phyloP scores from a whole-genome alignment of 208 protist species.

The Naegleria gruberi region DNA sequence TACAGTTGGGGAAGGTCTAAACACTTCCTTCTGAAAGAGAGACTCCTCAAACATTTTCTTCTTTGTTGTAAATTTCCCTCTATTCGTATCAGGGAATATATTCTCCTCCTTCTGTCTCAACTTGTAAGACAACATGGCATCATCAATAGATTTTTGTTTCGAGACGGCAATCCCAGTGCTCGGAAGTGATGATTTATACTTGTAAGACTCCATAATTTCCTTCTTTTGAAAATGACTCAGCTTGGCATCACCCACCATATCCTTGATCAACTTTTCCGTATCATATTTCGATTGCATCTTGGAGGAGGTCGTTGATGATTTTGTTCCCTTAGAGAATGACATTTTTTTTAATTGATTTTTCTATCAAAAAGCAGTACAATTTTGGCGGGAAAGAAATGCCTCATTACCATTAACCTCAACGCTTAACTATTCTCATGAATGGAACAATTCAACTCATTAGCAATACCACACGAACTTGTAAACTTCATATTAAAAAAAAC shows the following conservation, averaged over 20 bases:
- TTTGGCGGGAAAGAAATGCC: too few relatives aligned
- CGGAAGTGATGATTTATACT: background rate
- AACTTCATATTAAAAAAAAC: too few relatives aligned
- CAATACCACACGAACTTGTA: too few relatives aligned
- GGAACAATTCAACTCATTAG: too few relatives aligned
- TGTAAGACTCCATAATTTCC: background rate
- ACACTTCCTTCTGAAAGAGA: background rate
- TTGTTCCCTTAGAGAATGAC: too few relatives aligned
- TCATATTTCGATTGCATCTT: background rate
- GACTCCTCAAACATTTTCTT: background rate
- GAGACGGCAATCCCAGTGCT: background rate
- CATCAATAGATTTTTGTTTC: background rate
- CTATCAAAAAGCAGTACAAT: too few relatives aligned
- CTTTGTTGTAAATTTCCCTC: background rate
- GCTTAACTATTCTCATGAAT: too few relatives aligned
- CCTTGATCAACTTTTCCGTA: background rate
- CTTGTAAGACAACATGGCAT: background rate
- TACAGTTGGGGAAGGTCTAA: background rate
- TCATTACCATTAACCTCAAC: too few relatives aligned
- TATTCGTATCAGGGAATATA: background rate
- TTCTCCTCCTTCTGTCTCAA: background rate
- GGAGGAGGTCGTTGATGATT: background rate
- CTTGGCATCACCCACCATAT: background rate
- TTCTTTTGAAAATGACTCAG: background rate
- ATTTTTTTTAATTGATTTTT: too few relatives aligned